These are phyloP conservation scores for Penicillium sp. DNA, from an alignment of 2,329 filamentous ascomycete species.

Conservation along the genomic window DNA sequence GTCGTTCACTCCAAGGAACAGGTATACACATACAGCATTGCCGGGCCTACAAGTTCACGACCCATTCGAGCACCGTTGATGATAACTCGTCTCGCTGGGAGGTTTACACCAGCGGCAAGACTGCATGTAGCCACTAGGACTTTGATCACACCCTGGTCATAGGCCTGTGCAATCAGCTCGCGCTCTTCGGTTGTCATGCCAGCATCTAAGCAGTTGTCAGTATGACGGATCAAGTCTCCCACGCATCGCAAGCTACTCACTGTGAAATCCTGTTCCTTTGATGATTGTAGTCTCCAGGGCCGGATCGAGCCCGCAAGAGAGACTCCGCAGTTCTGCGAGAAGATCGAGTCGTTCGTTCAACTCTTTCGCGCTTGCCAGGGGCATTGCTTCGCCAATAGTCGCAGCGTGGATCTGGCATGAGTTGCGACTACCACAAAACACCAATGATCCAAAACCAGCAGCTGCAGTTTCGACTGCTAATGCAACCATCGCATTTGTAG, in stretches of 20 bases:
- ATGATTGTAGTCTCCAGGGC: constrained; percentile 63
- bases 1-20: not conserved
- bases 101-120: constrained; percentile 78
- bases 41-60: constrained; percentile 70
- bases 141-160: constrained; percentile 66
- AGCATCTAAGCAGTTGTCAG: constrained; percentile 39
- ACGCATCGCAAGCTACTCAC: constrained; percentile 44
- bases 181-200: constrained; percentile 71
- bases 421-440: constrained; percentile 70
- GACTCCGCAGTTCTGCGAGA: constrained; percentile 63
- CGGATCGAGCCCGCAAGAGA: constrained; percentile 65
- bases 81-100: constrained; percentile 70
- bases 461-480: constrained; percentile 67
- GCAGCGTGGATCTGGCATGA: constrained; percentile 68
- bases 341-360: constrained; percentile 63
- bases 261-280: constrained; percentile 71
- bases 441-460: constrained; percentile 68
- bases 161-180: constrained; percentile 68
- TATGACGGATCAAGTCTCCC: not conserved
- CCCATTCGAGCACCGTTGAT: constrained; percentile 75
- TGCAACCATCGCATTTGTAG: constrained; percentile 69
- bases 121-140: constrained; percentile 76
- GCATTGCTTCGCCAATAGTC: constrained; percentile 65
- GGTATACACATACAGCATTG: constrained; percentile 60
- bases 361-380: constrained; percentile 49